Conservation (phyloP, 177 flowering plant species). For the Vitis hybrid region DNA sequence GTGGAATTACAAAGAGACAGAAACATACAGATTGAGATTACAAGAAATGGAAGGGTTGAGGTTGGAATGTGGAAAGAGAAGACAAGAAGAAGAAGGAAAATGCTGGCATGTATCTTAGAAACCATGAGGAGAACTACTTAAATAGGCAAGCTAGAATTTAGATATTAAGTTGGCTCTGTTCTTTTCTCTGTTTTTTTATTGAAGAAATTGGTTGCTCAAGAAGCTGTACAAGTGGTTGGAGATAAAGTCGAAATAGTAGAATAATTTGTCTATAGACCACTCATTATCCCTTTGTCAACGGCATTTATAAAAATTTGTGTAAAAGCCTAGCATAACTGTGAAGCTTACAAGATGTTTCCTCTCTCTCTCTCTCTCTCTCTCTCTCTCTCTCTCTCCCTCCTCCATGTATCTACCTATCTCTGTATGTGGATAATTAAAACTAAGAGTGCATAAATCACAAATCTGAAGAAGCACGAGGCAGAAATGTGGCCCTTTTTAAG, state of each 20-base stretch:
- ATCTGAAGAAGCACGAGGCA: slow-evolving; percentile 34
- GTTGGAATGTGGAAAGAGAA: slow-evolving; percentile 18
- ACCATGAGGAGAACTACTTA: slow-evolving; percentile 38
- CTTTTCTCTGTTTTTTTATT: slow-evolving; percentile 9
- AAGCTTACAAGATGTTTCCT: slow-evolving; percentile 60
- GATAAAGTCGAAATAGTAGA: slow-evolving; percentile 32
- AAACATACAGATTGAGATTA: slow-evolving; percentile 13
- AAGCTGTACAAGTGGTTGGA: slow-evolving; percentile 49
- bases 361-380: slow-evolving; percentile 15
- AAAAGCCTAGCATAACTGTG: slow-evolving; percentile 42
- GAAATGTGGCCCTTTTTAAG: slow-evolving; percentile 36
- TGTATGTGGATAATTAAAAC: background rate
- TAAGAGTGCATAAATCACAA: slow-evolving; percentile 5
- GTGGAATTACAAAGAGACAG: slow-evolving; percentile 16
- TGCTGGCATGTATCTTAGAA: slow-evolving; percentile 54
- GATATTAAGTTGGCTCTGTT: slow-evolving; percentile 13
- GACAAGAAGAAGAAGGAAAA: slow-evolving; percentile 31
- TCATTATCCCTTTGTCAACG: slow-evolving; percentile 46
- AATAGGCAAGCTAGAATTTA: slow-evolving; percentile 41
- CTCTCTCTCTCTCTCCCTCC: slow-evolving; percentile 1
- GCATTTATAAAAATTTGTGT: slow-evolving; percentile 14
- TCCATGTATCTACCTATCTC: too few relatives aligned
- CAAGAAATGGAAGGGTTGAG: slow-evolving; percentile 17
- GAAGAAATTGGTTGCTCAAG: slow-evolving; percentile 31
- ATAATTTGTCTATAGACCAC: slow-evolving; percentile 26